These are phyloP conservation scores for Brassica juncea DNA, from an alignment of 345 rosid genomes.

Conservation along the genomic window DNA sequence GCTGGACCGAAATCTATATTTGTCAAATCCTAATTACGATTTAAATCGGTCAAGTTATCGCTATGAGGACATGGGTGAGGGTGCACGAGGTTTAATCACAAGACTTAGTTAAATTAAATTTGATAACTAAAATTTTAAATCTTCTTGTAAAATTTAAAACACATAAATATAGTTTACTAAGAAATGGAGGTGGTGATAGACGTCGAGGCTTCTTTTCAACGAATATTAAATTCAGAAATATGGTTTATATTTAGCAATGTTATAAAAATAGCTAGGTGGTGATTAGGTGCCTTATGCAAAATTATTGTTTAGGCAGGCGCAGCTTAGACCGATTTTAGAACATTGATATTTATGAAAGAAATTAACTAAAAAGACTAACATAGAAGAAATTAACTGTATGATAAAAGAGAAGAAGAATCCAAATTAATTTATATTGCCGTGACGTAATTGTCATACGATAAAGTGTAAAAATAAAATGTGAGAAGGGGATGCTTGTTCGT, in stretches of 20 bases:
- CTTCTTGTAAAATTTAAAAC: neutral
- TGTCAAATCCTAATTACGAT: neutral
- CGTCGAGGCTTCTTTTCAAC: constrained; percentile 5
- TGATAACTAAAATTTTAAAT: neutral
- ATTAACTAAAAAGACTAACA: neutral
- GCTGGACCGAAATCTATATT: neutral
- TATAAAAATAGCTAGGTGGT: too few relatives aligned
- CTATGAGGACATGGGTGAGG: neutral
- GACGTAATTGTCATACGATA: constrained; percentile 34
- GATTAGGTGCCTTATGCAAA: too few relatives aligned
- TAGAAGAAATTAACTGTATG: neutral
- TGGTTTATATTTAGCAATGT: neutral
- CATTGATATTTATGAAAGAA: neutral
- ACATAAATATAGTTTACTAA: neutral
- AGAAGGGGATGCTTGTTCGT: constrained; percentile 8
- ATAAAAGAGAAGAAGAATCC: constrained; percentile 5
- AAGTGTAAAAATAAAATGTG: constrained; percentile 11
- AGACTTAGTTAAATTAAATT: neutral
- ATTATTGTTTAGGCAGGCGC: too few relatives aligned
- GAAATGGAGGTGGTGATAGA: neutral
- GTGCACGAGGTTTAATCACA: neutral
- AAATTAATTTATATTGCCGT: constrained; percentile 21
- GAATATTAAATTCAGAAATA: constrained; percentile 6
- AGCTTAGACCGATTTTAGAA: too few relatives aligned
- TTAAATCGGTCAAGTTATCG: neutral